Conservation (phyloP, 495 filamentous ascomycete genomes). For the Penicillium alfredii region DNA sequence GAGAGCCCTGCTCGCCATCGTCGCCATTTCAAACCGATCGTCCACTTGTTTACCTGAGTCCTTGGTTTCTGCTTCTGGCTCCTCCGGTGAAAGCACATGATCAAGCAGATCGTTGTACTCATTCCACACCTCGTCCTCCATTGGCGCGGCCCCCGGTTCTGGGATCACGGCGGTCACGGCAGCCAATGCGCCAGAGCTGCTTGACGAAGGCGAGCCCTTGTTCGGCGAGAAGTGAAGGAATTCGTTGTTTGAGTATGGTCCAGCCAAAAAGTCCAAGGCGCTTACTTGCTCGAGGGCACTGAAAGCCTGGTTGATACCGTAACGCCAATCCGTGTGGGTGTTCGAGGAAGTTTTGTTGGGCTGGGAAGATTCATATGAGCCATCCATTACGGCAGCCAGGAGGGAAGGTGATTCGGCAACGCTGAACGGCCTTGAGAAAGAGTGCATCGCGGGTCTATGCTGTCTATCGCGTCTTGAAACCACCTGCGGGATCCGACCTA, state of each 20-base stretch:
- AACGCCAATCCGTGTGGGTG: constrained; percentile 17
- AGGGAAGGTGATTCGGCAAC: constrained; percentile 30
- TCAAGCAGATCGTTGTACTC: constrained; percentile 91
- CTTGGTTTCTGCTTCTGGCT: constrained; percentile 25
- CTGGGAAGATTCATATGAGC: constrained; percentile 10
- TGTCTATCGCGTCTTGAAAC: constrained; percentile 64
- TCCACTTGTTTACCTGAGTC: constrained; percentile 11
- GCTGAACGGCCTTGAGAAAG: constrained; percentile 79
- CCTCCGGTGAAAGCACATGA: constrained; percentile 54
- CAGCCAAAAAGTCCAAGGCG: constrained; percentile 34
- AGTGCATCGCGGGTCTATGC: constrained; percentile 65
- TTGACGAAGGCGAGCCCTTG: constrained; percentile 63
- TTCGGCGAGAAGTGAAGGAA: constrained; percentile 71
- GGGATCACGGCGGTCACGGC: constrained; percentile 60
- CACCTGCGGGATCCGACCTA: constrained; percentile 87
- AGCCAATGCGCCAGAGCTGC: constrained; percentile 58
- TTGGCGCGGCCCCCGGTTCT: constrained; percentile 48
- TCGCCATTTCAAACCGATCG: constrained; percentile 33
- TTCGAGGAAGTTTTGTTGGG: constrained; percentile 24
- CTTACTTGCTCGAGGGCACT: constrained; percentile 31
- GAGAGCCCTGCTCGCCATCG: constrained; percentile 37
- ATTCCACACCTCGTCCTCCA: constrained; percentile 87
- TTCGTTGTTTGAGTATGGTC: constrained; percentile 39
- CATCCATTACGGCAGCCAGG: constrained; percentile 14
- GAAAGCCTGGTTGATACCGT: constrained; percentile 33